Evolutionary conservation across 345 rosid species (phyloP), one percentile per base, ranked within the genome.

Genomic region (Clarkia xantiana): DNA sequence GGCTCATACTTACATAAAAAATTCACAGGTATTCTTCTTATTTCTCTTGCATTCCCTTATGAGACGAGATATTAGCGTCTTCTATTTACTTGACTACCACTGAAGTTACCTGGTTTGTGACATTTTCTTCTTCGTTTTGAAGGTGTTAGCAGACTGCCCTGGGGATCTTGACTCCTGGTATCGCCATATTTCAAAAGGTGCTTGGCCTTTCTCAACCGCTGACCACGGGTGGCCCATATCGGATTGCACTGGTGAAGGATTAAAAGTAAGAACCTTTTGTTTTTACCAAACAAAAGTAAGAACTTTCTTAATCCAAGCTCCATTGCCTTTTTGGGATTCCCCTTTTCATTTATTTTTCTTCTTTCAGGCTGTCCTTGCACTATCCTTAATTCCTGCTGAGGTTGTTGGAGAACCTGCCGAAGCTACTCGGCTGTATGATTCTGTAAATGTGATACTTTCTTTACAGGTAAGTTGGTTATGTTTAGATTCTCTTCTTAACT

Each of bases 191-290:
- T 91, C 98, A 51, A 91, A 86, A 71, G 98, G 96, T 47, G 98
- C 93, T 56, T 86, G 98, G 96, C 90, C 96, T 57, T 91, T 86
- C 71, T 91, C 98, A 49, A 86, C 94, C 38, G 89, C 74, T 38
- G 98, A 86, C 73, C 98, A 90, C 3, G 94, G 98, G 67, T 91
- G 96, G 96, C 96, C 94, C 49, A 83, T 86, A 64, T 91, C 96
- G 17, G 98, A 91, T 57, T 84, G 94, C 76, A 78, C 96, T 0
- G 81, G 94, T 49, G 98, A 91, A 69, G 98, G 90, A 63, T 63
- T 91, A 43, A 84, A 91, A 67, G 98, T 81, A 91, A 68, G 56
- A 52, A n/a, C n/a, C n/a, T n/a, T n/a, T n/a, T n/a, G 42, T 3
- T 48, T 59, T 47, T 22, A 20, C 13, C 20, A 46, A 47, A 47